phyloP scores from a whole-genome alignment of 352 stramenopile genomes.

The Phytophthora agathidicida region DNA sequence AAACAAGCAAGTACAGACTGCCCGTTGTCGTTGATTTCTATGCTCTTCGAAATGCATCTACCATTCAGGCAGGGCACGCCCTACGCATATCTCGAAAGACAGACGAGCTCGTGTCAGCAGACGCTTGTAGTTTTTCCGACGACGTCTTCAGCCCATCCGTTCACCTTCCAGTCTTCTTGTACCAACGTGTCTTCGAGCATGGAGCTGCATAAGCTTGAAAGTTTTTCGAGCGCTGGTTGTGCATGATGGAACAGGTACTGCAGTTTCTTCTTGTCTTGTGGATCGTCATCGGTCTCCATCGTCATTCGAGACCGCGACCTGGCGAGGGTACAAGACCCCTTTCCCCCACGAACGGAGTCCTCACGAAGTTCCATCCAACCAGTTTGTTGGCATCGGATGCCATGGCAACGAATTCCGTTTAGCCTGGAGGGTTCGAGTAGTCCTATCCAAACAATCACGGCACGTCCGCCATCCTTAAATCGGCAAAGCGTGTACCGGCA shows the following conservation, averaged over 20 bases:
- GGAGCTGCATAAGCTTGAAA: slow-evolving; percentile 14
- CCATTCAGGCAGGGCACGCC: no score
- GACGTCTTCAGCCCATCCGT: slow-evolving; percentile 1
- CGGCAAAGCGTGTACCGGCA: slow-evolving; percentile 23
- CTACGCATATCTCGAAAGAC: no score
- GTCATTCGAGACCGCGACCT: slow-evolving; percentile 44
- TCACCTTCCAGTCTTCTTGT: slow-evolving; percentile 39
- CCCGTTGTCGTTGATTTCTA: no score
- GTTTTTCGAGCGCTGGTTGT: slow-evolving; percentile 24
- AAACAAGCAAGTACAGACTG: no score
- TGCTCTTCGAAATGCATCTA: no score
- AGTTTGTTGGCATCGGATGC: slow-evolving; percentile 22
- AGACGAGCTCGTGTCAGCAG: no score
- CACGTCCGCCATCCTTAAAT: slow-evolving; percentile 35
- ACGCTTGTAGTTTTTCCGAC: no score
- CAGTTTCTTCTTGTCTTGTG: slow-evolving; percentile 13
- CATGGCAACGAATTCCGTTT: slow-evolving; percentile 12
- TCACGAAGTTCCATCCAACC: slow-evolving; percentile 14
- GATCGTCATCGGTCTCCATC: slow-evolving; percentile 39
- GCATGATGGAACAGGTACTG: slow-evolving; percentile 32
- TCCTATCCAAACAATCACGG: slow-evolving; percentile 42
- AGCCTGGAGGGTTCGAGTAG: slow-evolving; percentile 35
- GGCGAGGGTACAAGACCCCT: slow-evolving; percentile 21
- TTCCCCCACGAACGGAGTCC: neutral
- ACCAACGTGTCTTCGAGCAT: slow-evolving; percentile 33